Conservation (phyloP, 2,329 filamentous ascomycete genomes). For the Gaeumannomyces tritici region DNA sequence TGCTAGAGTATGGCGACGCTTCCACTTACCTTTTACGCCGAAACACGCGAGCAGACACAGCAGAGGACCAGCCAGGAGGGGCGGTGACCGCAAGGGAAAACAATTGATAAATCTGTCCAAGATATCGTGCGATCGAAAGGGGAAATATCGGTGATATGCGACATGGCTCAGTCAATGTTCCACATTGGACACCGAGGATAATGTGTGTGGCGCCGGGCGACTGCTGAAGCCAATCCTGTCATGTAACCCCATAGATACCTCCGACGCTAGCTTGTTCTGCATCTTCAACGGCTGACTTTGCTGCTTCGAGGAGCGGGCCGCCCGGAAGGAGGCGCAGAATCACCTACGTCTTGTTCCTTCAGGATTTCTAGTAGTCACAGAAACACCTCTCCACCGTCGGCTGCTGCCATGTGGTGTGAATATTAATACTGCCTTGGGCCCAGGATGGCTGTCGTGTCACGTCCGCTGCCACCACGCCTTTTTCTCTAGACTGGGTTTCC, state of each 20-base stretch:
- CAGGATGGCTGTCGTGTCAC: background rate
- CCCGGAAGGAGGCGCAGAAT: background rate
- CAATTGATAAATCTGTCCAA: too few relatives aligned
- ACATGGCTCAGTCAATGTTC: too few relatives aligned
- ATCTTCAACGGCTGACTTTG: background rate
- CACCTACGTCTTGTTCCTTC: background rate
- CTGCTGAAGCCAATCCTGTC: too few relatives aligned
- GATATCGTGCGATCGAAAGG: too few relatives aligned
- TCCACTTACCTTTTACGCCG: conserved; percentile 17
- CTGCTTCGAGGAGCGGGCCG: background rate
- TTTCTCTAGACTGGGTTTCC: background rate
- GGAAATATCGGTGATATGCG: too few relatives aligned
- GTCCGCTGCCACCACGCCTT: background rate
- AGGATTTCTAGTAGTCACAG: background rate
- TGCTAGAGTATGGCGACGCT: conserved; percentile 21
- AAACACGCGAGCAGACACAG: background rate
- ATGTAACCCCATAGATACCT: background rate
- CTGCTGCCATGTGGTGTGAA: background rate
- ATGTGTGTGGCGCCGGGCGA: background rate
- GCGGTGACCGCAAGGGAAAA: too few relatives aligned
- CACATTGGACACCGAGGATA: too few relatives aligned
- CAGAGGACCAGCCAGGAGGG: too few relatives aligned
- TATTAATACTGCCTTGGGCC: background rate
- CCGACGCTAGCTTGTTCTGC: background rate
- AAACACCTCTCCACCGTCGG: background rate